Evolutionary conservation across 1,284 basidiomycete genomes (phyloP).

Genomic region (Sanghuangporus sanghuang): DNA sequence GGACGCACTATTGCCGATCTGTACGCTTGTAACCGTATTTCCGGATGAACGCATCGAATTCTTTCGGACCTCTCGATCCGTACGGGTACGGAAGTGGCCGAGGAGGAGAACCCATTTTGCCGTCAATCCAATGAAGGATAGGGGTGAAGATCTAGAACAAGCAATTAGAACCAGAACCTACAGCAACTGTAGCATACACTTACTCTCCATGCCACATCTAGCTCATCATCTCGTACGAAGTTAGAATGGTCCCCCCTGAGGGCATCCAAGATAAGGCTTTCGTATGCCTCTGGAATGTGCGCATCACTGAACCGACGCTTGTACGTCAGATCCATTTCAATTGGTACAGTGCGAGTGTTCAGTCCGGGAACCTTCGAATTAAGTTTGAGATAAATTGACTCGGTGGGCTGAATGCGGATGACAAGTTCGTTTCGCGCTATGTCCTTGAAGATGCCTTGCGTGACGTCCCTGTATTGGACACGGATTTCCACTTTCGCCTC

Average conservation of each 20-base stretch:
- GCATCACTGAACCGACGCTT: slow-evolving; percentile 87
- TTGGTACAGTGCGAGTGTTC: slow-evolving; percentile 83
- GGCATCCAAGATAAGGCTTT: slow-evolving; percentile 86
- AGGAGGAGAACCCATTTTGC: slow-evolving; percentile 55
- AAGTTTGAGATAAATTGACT: slow-evolving; percentile 93
- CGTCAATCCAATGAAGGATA: slow-evolving; percentile 92
- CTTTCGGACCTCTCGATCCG: slow-evolving; percentile 88
- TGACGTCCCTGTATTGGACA: slow-evolving; percentile 95
- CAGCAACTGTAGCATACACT: slow-evolving; percentile 21
- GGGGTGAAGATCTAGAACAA: slow-evolving; percentile 82
- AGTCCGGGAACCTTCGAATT: slow-evolving; percentile 93
- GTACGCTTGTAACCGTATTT: slow-evolving; percentile 78
- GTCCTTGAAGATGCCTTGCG: slow-evolving; percentile 92
- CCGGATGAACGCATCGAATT: slow-evolving; percentile 70
- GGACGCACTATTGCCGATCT: slow-evolving; percentile 66
- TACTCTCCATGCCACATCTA: slow-evolving; percentile 94
- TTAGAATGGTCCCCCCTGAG: slow-evolving; percentile 87
- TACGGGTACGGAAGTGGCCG: slow-evolving; percentile 80
- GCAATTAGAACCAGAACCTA: background rate
- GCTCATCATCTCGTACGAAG: slow-evolving; percentile 93
- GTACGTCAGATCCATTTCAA: slow-evolving; percentile 96
- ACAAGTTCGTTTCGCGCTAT: slow-evolving; percentile 94
- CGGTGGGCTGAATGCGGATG: slow-evolving; percentile 90
- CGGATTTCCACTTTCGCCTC: slow-evolving; percentile 97
- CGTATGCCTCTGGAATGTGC: slow-evolving; percentile 92